Percentiles rank a stretch among this genome's conserved stretches.
Evolutionary conservation across 208 protist genomes (phyloP).

Genomic region (Acanthamoeba healyi): DNA sequence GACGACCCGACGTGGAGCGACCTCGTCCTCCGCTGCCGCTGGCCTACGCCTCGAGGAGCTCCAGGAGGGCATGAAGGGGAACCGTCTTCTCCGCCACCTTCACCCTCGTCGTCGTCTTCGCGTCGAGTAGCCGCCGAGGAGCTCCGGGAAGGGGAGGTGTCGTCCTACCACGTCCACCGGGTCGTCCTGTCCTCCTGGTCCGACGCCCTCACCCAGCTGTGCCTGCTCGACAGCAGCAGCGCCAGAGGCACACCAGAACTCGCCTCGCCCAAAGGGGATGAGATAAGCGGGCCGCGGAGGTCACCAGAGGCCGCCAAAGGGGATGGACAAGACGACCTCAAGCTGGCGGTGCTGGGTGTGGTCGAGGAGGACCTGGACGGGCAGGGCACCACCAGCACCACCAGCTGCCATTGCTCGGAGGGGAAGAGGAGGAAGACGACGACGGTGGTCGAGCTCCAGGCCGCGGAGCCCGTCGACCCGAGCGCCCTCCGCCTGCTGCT

Average conservation of each 20-base stretch:
- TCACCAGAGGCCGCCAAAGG: neutral
- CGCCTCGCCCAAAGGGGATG: too few relatives aligned
- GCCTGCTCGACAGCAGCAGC: neutral
- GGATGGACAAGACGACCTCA: too few relatives aligned
- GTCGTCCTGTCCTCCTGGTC: neutral
- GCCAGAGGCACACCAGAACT: neutral
- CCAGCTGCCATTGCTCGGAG: neutral
- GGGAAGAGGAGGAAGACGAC: neutral
- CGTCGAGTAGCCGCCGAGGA: neutral
- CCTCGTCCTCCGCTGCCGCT: constrained; percentile 4
- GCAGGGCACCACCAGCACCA: neutral
- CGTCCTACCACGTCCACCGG: neutral
- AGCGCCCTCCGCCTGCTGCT: neutral
- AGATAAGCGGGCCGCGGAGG: too few relatives aligned
- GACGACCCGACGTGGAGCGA: constrained; percentile 31
- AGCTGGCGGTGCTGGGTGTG: neutral
- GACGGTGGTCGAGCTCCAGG: neutral
- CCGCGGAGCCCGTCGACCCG: neutral
- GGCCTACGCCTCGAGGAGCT: neutral
- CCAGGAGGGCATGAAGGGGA: neutral
- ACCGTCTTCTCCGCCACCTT: neutral
- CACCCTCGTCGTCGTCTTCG: neutral
- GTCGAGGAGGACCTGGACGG: neutral
- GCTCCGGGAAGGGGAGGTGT: neutral
- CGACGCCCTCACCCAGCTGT: neutral